A percentile compares a stretch with the other conserved stretches of the same genome.
Evolutionary conservation across 495 filamentous ascomycete genomes (phyloP).

Genomic region (Penicillium bialowiezense): DNA sequence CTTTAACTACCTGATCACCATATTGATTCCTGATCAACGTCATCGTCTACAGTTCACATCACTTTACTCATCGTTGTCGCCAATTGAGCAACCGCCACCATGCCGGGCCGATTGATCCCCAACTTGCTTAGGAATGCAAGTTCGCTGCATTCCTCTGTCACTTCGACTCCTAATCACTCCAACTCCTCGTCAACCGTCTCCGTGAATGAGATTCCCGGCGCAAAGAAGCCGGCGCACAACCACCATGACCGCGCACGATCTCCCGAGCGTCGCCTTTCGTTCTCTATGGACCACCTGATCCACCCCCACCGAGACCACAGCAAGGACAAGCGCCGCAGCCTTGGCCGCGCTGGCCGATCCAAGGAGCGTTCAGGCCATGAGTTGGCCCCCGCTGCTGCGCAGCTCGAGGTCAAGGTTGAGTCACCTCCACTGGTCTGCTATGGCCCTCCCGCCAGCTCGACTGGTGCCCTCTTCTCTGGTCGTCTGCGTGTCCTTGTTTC

Average conservation of each 20-base stretch:
- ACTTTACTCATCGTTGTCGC: background rate
- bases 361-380: conserved; percentile 37
- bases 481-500: conserved; percentile 71
- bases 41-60: too few species aligned
- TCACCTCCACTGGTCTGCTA: conserved; percentile 87
- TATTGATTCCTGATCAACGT: conserved; percentile 31
- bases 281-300: conserved; percentile 45
- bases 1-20: conserved; percentile 27
- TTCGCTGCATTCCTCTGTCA: conserved; percentile 31
- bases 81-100: conserved; percentile 18
- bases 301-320: conserved; percentile 43
- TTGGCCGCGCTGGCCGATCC: conserved; percentile 36
- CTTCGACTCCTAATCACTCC: conserved; percentile 38
- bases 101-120: conserved; percentile 48
- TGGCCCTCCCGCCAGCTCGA: conserved; percentile 68
- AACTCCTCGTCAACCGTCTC: conserved; percentile 42
- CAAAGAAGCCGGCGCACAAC: conserved; percentile 33
- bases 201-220: conserved; percentile 37
- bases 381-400: conserved; percentile 41
- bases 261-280: conserved; percentile 44
- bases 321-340: conserved; percentile 43
- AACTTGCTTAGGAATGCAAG: conserved; percentile 43
- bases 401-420: conserved; percentile 76
- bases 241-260: conserved; percentile 33
- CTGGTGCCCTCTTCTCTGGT: conserved; percentile 84